A percentile compares a stretch with the other conserved stretches of the same genome.
These are phyloP conservation scores for Scedosporium minutisporum DNA, from an alignment of 2,329 filamentous ascomycete genomes.

Conservation along the genomic window DNA sequence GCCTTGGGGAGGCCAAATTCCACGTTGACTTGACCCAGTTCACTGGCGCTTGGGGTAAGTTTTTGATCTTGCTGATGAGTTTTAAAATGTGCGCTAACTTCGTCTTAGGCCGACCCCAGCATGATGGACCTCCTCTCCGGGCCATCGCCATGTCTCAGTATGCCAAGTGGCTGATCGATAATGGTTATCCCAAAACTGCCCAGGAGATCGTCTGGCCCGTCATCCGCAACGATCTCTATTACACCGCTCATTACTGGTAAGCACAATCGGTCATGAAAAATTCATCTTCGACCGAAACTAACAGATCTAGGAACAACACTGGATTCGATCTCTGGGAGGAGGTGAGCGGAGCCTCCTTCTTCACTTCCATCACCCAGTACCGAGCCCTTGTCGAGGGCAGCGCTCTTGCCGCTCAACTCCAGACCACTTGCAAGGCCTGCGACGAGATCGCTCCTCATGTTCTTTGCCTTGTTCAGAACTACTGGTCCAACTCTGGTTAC, in stretches of 20 bases:
- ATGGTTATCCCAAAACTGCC: constrained; percentile 52
- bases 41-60: constrained; percentile 54
- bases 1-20: constrained; percentile 67
- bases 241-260: constrained; percentile 63
- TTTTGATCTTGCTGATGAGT: neutral
- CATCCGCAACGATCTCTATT: constrained; percentile 65
- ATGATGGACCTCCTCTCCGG: constrained; percentile 68
- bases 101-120: constrained; percentile 57
- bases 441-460: constrained; percentile 57
- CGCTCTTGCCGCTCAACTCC: constrained; percentile 53
- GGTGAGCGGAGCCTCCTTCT: constrained; percentile 67
- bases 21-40: constrained; percentile 54
- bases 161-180: constrained; percentile 59
- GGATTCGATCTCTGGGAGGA: constrained; percentile 81
- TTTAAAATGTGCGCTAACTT: constrained; percentile 7
- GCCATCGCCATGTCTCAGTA: constrained; percentile 66
- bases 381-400: constrained; percentile 60
- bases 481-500: constrained; percentile 59
- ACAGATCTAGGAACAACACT: constrained; percentile 36
- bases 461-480: constrained; percentile 63
- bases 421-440: constrained; percentile 50
- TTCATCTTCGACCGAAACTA: neutral
- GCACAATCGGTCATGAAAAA: neutral
- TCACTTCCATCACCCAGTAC: constrained; percentile 62
- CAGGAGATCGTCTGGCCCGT: constrained; percentile 58